Evolutionary conservation across 371 early-diverging fungal species (phyloP), one percentile per base, ranked within the genome.

Genomic region (Smittium mucronatum): DNA sequence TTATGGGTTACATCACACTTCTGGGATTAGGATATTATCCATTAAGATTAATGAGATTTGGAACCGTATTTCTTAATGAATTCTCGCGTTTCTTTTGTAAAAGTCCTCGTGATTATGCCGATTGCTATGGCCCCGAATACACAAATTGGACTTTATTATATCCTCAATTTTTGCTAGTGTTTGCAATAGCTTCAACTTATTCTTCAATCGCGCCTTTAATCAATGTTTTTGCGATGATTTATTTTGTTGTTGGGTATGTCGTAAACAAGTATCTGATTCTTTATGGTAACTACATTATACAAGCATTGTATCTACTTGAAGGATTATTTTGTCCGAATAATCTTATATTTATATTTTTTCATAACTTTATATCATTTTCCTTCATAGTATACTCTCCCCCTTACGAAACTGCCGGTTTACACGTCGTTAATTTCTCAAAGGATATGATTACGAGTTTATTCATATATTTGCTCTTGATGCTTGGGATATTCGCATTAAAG

Each of bases 131-230:
- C 57, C 89, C 83, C 28, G 81, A 87, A 85, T 72, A 83, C 2
- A 79, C 89, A 70, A 81, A 86, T 58, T 85, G 76, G 79, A 80
- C 85, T 70, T 83, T 84, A 69, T 82, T 88, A 67, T 83, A 87
- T 67, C 87, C 88, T 0, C 82, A 82, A 61, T 86, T 85, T 65
- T 85, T 91, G 63, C 80, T 95, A 32, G 79, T 93, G 1, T 87
- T 93, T 69, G 89, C 92, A 26, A 89, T 94, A 67, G 85, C 89
- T 17, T 59, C 93, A 16, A 90, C 90, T 0, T 97, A 97, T 77
- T 88, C 93, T 15, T 85, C 87, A 31, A 87, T 94, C 57, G 87
- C 90, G 57, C 97, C 97, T 0, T 70, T 95, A 17, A 87, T 94
- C 34, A 78, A 93, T 57, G 79, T 89, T 30, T 88, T 93, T 73